phyloP scores from a whole-genome alignment of 345 rosid genomes.

The Psidium friedrichsthalianum region DNA sequence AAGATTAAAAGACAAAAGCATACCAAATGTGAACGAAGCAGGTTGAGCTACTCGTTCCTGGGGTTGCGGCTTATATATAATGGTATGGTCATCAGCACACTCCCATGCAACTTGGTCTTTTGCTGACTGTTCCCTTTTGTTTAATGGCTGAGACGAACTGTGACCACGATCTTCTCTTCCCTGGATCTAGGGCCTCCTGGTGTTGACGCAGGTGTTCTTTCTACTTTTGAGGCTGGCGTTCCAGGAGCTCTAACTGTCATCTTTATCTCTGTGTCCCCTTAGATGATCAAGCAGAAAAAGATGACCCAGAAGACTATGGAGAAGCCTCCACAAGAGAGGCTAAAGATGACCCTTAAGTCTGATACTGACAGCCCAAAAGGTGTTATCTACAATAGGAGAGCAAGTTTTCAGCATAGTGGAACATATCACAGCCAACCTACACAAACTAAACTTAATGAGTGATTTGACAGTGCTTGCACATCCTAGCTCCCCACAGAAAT shows the following conservation, averaged over 20 bases:
- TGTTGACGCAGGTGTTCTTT: constrained; percentile 58
- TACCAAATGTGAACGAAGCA: constrained; percentile 83
- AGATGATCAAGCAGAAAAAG: neutral
- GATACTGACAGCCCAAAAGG: neutral
- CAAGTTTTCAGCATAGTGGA: neutral
- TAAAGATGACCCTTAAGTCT: neutral
- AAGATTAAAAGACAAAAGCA: neutral
- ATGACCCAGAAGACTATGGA: neutral
- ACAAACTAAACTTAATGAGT: constrained; percentile 3
- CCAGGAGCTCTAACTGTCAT: constrained; percentile 65
- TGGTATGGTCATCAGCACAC: constrained; percentile 75
- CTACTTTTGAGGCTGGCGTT: constrained; percentile 76
- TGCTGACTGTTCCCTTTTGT: constrained; percentile 74
- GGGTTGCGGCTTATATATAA: constrained; percentile 57
- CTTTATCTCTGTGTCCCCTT: neutral
- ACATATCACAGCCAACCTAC: neutral
- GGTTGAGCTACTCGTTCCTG: constrained; percentile 76
- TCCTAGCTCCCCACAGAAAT: neutral
- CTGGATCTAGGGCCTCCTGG: constrained; percentile 63
- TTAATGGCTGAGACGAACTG: constrained; percentile 81
- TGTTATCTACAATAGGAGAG: neutral
- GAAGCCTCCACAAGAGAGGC: neutral
- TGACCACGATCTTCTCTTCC: constrained; percentile 97
- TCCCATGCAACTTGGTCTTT: constrained; percentile 96
- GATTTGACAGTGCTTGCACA: neutral